These are phyloP conservation scores for Cyberlindnera misumaiensis DNA, from an alignment of 805 yeast species.

Conservation along the genomic window DNA sequence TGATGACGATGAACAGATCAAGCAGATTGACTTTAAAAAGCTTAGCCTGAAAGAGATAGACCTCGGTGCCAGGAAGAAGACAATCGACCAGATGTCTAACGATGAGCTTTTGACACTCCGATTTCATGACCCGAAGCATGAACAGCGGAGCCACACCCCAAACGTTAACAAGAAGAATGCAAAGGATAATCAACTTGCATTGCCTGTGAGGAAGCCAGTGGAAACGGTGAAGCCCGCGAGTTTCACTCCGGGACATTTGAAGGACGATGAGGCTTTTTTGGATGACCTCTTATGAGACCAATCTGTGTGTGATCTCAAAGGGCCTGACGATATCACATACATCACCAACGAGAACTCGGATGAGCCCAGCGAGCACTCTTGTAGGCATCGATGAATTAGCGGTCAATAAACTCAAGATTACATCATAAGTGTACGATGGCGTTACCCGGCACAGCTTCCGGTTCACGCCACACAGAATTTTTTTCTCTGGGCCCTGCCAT, in stretches of 20 bases:
- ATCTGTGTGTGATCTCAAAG: no score
- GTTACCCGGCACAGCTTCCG: conserved; percentile 6
- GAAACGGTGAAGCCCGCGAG: neutral
- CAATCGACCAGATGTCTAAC: conserved; percentile 1
- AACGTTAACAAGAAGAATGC: neutral
- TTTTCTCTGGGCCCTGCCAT: conserved; percentile 1
- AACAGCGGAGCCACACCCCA: conserved; percentile 1
- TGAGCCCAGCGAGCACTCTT: no score
- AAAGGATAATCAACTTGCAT: neutral
- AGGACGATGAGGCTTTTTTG: conserved; percentile 18
- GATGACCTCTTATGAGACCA: conserved; percentile 13
- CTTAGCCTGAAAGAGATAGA: conserved; percentile 9
- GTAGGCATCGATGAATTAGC: no score
- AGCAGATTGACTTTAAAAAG: conserved; percentile 17
- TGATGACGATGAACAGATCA: conserved; percentile 11
- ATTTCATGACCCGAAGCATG: no score
- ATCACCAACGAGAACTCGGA: no score
- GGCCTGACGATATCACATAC: no score
- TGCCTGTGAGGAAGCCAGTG: neutral
- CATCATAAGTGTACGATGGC: neutral
- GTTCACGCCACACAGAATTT: conserved; percentile 11
- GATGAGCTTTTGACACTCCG: conserved; percentile 9
- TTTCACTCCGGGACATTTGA: conserved; percentile 12
- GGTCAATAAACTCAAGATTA: neutral
- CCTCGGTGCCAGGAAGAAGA: conserved; percentile 1